A percentile compares a stretch with the other conserved stretches of the same genome.
These are phyloP conservation scores for Striga asiatica DNA, from an alignment of 257 asterid species.

Conservation along the genomic window DNA sequence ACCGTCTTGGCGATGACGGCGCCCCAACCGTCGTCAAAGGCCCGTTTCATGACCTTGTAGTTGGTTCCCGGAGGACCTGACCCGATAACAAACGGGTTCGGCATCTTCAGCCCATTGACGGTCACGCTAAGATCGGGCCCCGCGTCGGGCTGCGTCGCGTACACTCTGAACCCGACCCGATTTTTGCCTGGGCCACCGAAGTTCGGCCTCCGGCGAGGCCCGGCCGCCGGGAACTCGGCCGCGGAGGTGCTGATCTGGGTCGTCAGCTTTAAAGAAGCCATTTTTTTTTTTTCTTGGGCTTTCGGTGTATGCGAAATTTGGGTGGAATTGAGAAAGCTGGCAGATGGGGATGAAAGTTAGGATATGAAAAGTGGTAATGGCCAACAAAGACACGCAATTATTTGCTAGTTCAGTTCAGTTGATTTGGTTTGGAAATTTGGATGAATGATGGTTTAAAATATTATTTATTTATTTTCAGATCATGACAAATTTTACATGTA, in stretches of 20 bases:
- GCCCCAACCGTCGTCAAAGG: slow-evolving; percentile 98
- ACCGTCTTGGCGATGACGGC: slow-evolving; percentile 99
- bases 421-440: too few species aligned
- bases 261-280: slow-evolving; percentile 34
- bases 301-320: too few species aligned
- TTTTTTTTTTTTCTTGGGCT: not conserved
- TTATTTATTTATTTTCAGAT: too few species aligned
- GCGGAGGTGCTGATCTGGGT: slow-evolving; percentile 26
- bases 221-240: slow-evolving; percentile 24
- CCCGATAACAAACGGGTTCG: slow-evolving; percentile 91
- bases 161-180: slow-evolving; percentile 42
- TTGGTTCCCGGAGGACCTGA: slow-evolving; percentile 99
- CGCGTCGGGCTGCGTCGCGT: slow-evolving; percentile 28
- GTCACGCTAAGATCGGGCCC: slow-evolving; percentile 92
- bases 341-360: slow-evolving; percentile 29
- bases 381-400: not conserved
- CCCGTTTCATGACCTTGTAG: slow-evolving; percentile 86
- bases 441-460: too few species aligned
- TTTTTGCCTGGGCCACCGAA: not conserved
- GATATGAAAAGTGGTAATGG: slow-evolving; percentile 23
- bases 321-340: slow-evolving; percentile 7
- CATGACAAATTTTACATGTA: too few species aligned
- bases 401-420: not conserved
- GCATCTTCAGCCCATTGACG: slow-evolving; percentile 87
- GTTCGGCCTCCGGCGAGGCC: slow-evolving; percentile 15